Conservation (phyloP, 305 asterid species). For the Fraxinus angustifolia region DNA sequence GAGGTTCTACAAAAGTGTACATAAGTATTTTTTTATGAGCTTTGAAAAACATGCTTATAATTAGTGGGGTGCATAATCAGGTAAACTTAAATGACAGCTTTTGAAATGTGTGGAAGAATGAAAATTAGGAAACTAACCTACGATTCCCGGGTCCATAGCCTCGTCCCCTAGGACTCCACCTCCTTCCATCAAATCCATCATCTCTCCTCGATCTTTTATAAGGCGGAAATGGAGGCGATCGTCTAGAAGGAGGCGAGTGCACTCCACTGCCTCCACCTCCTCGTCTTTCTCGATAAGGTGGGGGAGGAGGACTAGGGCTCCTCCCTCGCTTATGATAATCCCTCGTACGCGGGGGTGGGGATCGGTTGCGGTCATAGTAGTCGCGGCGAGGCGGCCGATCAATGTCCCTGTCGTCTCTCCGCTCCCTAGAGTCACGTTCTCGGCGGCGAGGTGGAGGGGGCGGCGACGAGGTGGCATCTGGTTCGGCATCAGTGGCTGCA, state of each 20-base stretch:
- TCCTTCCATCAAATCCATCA: slow-evolving; percentile 68
- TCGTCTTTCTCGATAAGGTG: slow-evolving; percentile 73
- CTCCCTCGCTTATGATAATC: slow-evolving; percentile 73
- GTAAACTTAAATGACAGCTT: background rate
- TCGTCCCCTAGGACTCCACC: slow-evolving; percentile 80
- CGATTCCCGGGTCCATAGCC: slow-evolving; percentile 79
- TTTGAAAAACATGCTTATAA: background rate
- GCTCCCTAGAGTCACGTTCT: slow-evolving; percentile 71
- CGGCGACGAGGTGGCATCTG: slow-evolving; percentile 40
- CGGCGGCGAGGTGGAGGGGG: slow-evolving; percentile 55
- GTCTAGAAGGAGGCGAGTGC: slow-evolving; percentile 67
- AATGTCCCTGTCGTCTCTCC: slow-evolving; percentile 68
- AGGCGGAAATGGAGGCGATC: slow-evolving; percentile 85
- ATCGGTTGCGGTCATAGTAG: slow-evolving; percentile 67
- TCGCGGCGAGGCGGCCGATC: slow-evolving; percentile 74
- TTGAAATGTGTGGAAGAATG: background rate
- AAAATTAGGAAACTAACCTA: slow-evolving; percentile 47
- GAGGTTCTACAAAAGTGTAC: background rate
- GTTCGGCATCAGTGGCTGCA: slow-evolving; percentile 32
- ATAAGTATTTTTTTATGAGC: too few species aligned
- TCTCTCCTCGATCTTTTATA: slow-evolving; percentile 76
- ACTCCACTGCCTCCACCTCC: slow-evolving; percentile 49
- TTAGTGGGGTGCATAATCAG: background rate
- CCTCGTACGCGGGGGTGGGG: slow-evolving; percentile 67
- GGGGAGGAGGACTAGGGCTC: slow-evolving; percentile 88